A percentile compares a stretch with the other conserved stretches of the same genome.
These are phyloP conservation scores for Gossypioides kirkii DNA, from an alignment of 345 rosid genomes.

Conservation along the genomic window DNA sequence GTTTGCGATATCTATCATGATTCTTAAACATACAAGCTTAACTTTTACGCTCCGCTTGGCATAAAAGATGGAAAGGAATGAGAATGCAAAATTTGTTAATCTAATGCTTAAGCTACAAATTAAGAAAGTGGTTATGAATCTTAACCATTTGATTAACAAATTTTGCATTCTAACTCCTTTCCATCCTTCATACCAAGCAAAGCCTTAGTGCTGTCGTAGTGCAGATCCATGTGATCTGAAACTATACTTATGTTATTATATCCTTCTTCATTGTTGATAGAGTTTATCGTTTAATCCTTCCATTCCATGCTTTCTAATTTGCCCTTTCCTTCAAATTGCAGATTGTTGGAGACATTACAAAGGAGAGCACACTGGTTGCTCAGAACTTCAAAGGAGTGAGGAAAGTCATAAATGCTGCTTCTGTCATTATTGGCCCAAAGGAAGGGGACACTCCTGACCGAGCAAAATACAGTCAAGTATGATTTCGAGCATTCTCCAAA, in stretches of 20 bases:
- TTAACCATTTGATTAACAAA: no score
- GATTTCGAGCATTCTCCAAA: not conserved
- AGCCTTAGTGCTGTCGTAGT: not conserved
- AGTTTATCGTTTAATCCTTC: not conserved
- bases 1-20: not conserved
- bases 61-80: no score
- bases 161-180: no score
- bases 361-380: constrained; percentile 55
- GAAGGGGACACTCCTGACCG: constrained; percentile 98
- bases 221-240: not conserved
- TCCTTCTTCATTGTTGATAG: not conserved
- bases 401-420: constrained; percentile 77
- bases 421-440: constrained; percentile 94
- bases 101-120: no score
- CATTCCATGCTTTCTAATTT: constrained; percentile 11
- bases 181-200: no score
- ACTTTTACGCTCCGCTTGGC: not conserved
- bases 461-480: constrained; percentile 85
- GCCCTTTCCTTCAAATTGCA: constrained; percentile 20
- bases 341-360: constrained; percentile 82
- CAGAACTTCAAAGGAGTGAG: constrained; percentile 80
- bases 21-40: not conserved
- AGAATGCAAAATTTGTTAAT: no score
- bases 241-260: not conserved
- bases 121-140: no score